Conservation (phyloP, 148 eudicot genomes). For the Pouteria glomerata region DNA sequence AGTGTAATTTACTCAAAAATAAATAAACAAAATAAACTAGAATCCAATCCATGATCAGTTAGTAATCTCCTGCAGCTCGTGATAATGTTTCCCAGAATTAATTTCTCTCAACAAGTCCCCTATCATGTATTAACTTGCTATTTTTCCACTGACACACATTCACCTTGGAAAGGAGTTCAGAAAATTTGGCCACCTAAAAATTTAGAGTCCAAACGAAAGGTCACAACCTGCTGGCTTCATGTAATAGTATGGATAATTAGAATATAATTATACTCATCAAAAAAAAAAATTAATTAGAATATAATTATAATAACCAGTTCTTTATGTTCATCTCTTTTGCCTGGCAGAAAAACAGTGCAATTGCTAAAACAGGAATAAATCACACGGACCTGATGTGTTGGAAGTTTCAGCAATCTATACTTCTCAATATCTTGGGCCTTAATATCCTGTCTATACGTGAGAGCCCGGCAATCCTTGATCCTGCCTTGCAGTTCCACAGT, state of each 20-base stretch:
- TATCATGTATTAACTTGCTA: too few species aligned
- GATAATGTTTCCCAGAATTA: not conserved
- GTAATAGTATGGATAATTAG: not conserved
- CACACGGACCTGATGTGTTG: slow-evolving; percentile 66
- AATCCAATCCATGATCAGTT: not conserved
- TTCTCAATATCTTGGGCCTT: slow-evolving; percentile 69
- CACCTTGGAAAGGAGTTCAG: not conserved
- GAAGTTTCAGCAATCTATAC: slow-evolving; percentile 58
- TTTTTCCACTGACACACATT: too few species aligned
- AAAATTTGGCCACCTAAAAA: not conserved
- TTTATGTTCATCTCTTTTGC: not conserved
- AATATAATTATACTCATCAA: not conserved
- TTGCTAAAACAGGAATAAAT: not conserved
- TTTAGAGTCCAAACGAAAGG: not conserved
- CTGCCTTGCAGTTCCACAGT: slow-evolving; percentile 81
- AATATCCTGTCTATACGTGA: slow-evolving; percentile 82
- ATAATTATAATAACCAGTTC: not conserved
- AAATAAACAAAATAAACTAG: too few species aligned
- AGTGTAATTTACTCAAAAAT: too few species aligned
- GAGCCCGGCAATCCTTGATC: slow-evolving; percentile 75
- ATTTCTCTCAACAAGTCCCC: not conserved
- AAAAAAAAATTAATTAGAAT: too few species aligned
- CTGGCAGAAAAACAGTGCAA: not conserved
- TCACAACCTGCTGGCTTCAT: not conserved
- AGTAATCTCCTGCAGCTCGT: not conserved